Conservation (phyloP, 2,329 filamentous ascomycete genomes). For the Talaromyces sp. region DNA sequence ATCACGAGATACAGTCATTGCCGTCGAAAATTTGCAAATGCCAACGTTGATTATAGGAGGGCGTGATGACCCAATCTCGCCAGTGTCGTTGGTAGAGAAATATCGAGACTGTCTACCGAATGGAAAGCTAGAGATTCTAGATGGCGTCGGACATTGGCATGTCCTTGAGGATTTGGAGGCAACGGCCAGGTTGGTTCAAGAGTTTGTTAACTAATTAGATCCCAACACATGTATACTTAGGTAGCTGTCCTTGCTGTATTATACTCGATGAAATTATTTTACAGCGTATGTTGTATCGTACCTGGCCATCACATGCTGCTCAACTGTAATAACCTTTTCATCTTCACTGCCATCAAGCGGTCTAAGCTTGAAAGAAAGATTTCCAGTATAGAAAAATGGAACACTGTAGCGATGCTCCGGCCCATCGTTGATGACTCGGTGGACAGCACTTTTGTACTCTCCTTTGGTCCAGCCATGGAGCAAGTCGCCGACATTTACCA, state of each 20-base stretch:
- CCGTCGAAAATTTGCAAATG: background rate
- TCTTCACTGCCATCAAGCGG: background rate
- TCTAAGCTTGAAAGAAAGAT: conserved; percentile 18
- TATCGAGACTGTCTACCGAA: background rate
- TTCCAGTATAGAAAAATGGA: conserved; percentile 41
- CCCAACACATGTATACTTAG: conserved; percentile 6
- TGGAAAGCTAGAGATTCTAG: background rate
- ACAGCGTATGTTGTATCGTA: background rate
- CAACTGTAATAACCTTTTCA: background rate
- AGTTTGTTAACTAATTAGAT: background rate
- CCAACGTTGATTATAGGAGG: background rate
- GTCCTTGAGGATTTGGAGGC: background rate
- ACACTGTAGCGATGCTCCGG: conserved; percentile 36
- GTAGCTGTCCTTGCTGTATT: background rate
- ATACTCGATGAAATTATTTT: background rate
- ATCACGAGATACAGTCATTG: background rate
- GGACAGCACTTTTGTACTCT: conserved; percentile 36
- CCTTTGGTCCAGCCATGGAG: conserved; percentile 41
- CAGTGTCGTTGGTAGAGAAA: background rate
- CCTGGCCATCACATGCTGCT: background rate
- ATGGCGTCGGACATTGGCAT: background rate
- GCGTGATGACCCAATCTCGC: background rate
- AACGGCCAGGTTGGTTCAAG: background rate
- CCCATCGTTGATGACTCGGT: conserved; percentile 39
- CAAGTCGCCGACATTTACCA: conserved; percentile 32